Conservation (phyloP, 116 monocot genomes). For the Papilionanthe hybrid region DNA sequence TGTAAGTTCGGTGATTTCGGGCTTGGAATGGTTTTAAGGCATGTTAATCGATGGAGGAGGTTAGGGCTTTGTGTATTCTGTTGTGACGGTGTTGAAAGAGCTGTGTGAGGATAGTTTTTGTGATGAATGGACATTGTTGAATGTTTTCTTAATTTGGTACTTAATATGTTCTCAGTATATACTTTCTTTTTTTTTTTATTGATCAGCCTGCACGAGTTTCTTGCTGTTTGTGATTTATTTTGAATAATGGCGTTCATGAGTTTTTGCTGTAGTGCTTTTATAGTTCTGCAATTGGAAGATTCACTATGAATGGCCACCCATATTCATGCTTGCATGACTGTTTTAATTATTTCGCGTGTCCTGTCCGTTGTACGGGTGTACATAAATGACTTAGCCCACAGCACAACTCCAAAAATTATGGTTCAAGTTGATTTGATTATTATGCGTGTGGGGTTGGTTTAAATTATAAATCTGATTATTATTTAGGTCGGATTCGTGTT, state of each 20-base stretch:
- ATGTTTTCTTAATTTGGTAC: background rate
- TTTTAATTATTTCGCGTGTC: too few relatives aligned
- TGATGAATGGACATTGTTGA: background rate
- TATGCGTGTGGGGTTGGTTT: too few relatives aligned
- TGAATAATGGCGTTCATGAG: background rate
- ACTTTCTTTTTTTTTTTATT: background rate
- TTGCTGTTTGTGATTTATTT: background rate
- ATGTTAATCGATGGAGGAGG: background rate
- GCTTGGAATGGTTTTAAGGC: background rate
- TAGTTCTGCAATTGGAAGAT: background rate
- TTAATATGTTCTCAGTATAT: background rate
- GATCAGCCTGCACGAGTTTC: background rate
- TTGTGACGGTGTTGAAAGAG: background rate
- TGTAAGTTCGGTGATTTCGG: background rate
- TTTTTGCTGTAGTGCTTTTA: background rate
- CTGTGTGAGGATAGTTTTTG: background rate
- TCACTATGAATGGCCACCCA: background rate
- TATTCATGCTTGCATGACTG: too few relatives aligned
- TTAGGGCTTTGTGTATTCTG: slow-evolving; percentile 1
- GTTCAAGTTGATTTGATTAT: too few relatives aligned
- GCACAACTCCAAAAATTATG: too few relatives aligned
- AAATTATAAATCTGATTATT: too few relatives aligned
- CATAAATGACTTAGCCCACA: too few relatives aligned
- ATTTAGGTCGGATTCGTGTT: too few relatives aligned
- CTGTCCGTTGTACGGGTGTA: too few relatives aligned